These are phyloP conservation scores for Capronia epimyces DNA, from an alignment of 2,329 filamentous ascomycete species.

Conservation along the genomic window DNA sequence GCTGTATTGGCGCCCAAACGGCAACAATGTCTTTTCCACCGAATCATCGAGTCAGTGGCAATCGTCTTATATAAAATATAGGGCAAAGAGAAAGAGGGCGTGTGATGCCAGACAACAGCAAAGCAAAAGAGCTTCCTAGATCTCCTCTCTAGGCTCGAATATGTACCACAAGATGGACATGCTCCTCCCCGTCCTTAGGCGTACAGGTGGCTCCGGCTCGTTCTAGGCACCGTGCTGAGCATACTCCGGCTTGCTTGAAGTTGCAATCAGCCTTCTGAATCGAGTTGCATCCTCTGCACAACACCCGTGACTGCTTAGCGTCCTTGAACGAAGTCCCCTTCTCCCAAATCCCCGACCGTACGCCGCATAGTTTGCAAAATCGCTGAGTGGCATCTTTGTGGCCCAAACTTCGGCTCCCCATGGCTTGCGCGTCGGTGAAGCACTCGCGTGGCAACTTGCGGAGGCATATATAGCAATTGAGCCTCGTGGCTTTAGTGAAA, in stretches of 20 bases:
- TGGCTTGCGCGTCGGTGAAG: constrained; percentile 24
- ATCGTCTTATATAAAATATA: no score
- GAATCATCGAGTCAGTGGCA: no score
- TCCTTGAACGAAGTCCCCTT: constrained; percentile 13
- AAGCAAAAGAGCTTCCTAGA: no score
- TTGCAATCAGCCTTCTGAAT: constrained; percentile 3
- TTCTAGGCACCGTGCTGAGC: constrained; percentile 5
- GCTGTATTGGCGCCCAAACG: no score
- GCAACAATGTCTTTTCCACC: no score
- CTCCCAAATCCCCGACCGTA: constrained; percentile 22
- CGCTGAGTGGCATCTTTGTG: constrained; percentile 22
- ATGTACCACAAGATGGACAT: no score
- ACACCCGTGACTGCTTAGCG: not conserved
- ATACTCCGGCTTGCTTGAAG: constrained; percentile 2
- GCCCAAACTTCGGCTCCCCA: constrained; percentile 21
- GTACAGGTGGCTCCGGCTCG: not conserved
- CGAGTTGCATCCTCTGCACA: constrained; percentile 7
- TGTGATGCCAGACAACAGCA: no score
- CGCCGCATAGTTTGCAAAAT: constrained; percentile 25
- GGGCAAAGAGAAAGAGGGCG: no score
- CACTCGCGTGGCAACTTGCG: constrained; percentile 8
- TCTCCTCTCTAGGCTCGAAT: no score
- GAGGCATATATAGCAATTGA: constrained; percentile 29
- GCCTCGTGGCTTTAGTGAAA: constrained; percentile 4
- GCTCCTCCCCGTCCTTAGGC: no score